phyloP scores from a whole-genome alignment of 2,329 filamentous ascomycete species.

The Pyrenophora teres region DNA sequence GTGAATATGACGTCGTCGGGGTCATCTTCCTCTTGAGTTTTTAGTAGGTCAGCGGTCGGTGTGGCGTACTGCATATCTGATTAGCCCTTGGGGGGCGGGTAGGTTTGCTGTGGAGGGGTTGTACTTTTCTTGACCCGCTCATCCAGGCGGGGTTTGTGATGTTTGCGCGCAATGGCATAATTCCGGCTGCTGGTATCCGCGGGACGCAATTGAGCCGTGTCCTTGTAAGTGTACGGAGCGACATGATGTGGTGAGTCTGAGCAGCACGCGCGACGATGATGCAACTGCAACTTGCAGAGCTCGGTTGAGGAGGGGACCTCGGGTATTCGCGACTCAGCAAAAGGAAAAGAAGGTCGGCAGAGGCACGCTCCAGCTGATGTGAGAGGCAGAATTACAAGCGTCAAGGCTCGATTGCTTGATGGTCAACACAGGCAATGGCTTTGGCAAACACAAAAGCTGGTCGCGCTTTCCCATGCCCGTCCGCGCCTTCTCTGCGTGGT shows the following conservation, averaged over 20 bases:
- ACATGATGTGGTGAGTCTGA: constrained; percentile 47
- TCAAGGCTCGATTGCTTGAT: too few relatives aligned
- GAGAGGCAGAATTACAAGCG: neutral
- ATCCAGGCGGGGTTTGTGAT: constrained; percentile 64
- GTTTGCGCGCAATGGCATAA: constrained; percentile 83
- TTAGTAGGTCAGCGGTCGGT: constrained; percentile 45
- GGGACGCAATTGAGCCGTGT: constrained; percentile 48
- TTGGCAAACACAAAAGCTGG: too few relatives aligned
- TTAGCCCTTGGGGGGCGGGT: too few relatives aligned
- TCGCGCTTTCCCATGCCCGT: neutral
- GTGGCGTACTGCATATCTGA: constrained; percentile 38
- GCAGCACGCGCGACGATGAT: constrained; percentile 24
- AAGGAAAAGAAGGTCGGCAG: neutral
- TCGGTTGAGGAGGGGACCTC: constrained; percentile 41
- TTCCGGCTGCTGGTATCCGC: constrained; percentile 35
- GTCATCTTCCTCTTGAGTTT: constrained; percentile 70
- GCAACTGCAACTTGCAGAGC: constrained; percentile 40
- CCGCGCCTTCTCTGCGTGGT: constrained; percentile 7
- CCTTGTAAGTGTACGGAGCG: constrained; percentile 50
- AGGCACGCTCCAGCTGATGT: too few relatives aligned
- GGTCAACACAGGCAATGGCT: too few relatives aligned
- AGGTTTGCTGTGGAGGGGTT: constrained; percentile 1
- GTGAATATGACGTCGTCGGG: constrained; percentile 91
- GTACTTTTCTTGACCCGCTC: constrained; percentile 58
- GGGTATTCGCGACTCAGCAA: constrained; percentile 37